These are phyloP conservation scores for Globisporangium mamillatum DNA, from an alignment of 352 stramenopile species.

Conservation along the genomic window DNA sequence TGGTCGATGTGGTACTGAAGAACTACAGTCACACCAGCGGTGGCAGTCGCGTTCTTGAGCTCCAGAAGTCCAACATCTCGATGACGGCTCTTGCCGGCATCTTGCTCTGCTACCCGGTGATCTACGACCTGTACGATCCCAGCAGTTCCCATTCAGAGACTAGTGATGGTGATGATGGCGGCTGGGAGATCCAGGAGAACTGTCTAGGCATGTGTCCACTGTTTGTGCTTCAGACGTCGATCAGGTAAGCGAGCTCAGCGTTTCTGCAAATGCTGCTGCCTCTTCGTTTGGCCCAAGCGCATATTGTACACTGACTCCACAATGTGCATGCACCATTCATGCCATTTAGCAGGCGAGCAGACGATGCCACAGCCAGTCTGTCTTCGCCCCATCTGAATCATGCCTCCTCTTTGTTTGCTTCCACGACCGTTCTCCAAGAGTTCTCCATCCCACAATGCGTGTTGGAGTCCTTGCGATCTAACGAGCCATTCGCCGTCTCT, in stretches of 20 bases:
- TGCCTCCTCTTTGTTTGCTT: background rate
- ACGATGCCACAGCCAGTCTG: background rate
- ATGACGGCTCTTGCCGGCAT: conserved; percentile 36
- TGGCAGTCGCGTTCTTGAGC: background rate
- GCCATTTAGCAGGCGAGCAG: background rate
- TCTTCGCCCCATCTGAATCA: background rate
- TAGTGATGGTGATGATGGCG: background rate
- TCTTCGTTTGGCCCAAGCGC: background rate
- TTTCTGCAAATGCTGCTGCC: background rate
- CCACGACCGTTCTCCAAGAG: conserved; percentile 33
- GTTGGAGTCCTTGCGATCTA: conserved; percentile 11
- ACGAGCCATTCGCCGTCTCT: background rate
- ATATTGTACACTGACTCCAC: conserved; percentile 13
- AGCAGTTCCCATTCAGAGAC: background rate
- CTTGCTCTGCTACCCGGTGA: conserved; percentile 40
- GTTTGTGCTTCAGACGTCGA: conserved; percentile 28
- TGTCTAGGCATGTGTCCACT: conserved; percentile 55
- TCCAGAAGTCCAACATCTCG: background rate
- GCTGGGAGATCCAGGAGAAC: conserved; percentile 39
- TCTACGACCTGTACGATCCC: conserved; percentile 32
- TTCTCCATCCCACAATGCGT: conserved; percentile 55
- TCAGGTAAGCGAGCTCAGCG: conserved; percentile 13
- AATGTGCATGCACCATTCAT: conserved; percentile 2
- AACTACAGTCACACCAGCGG: background rate
- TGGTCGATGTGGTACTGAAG: background rate